Percentiles rank a stretch among this genome's conserved stretches.
These are phyloP conservation scores for Stentor roeselii DNA, from an alignment of 73 alveolate species.

Conservation along the genomic window DNA sequence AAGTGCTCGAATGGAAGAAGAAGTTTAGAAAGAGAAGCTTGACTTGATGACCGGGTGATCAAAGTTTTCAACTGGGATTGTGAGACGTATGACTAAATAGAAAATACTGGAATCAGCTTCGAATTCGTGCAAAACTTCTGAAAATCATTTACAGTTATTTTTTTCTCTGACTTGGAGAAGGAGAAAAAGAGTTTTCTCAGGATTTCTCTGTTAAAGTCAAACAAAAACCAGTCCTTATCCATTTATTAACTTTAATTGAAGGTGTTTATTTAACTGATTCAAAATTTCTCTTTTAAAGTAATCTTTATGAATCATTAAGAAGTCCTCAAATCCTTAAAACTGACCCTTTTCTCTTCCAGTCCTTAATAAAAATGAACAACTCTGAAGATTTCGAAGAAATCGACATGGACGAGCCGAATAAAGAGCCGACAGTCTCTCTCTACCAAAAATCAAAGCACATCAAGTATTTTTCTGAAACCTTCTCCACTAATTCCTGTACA, in stretches of 20 bases:
- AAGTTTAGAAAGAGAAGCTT: background rate
- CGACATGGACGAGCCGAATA: background rate
- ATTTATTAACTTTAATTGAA: no score
- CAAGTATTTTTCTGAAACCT: background rate
- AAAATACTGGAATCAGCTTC: background rate
- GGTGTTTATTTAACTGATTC: no score
- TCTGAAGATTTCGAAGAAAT: background rate
- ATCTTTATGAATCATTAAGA: no score
- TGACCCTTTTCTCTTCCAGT: background rate
- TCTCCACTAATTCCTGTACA: background rate
- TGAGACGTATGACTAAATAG: background rate
- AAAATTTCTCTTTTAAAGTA: no score
- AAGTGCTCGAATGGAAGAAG: background rate
- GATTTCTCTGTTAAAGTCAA: constrained; percentile 13
- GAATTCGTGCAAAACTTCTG: constrained; percentile 20
- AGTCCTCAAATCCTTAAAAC: no score
- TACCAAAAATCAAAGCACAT: background rate
- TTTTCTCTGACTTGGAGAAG: background rate
- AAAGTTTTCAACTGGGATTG: background rate
- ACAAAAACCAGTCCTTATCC: background rate
- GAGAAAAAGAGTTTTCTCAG: background rate
- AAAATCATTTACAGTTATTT: background rate
- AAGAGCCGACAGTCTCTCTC: background rate
- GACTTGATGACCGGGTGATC: background rate
- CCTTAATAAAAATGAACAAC: background rate